Conservation (phyloP, 768 basidiomycete genomes). For the Rhizopogon roseolus region DNA sequence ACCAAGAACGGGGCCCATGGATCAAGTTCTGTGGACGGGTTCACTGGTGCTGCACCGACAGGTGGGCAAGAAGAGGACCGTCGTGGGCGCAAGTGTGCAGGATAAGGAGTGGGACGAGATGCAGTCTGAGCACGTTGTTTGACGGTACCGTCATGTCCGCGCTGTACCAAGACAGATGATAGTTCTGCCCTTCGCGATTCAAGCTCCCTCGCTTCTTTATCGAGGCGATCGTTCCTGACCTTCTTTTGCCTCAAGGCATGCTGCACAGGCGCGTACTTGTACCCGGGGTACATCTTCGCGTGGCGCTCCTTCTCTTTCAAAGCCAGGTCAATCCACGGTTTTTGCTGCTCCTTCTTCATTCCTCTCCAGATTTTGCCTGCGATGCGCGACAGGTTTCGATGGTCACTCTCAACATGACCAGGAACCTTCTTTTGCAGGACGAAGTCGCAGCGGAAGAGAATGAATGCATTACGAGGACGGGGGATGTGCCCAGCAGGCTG, state of each 20-base stretch:
- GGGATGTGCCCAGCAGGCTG: slow-evolving; percentile 55
- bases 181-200: slow-evolving; percentile 6
- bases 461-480: slow-evolving; percentile 75
- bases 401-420: slow-evolving; percentile 51
- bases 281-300: slow-evolving; percentile 35
- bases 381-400: slow-evolving; percentile 64
- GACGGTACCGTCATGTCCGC: neutral
- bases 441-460: slow-evolving; percentile 73
- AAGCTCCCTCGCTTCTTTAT: slow-evolving; percentile 3
- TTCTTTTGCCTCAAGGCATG: slow-evolving; percentile 14
- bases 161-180: neutral
- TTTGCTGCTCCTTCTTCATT: slow-evolving; percentile 40
- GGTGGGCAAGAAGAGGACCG: slow-evolving; percentile 42
- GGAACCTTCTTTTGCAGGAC: slow-evolving; percentile 59
- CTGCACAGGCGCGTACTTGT: slow-evolving; percentile 34
- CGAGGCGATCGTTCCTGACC: slow-evolving; percentile 5
- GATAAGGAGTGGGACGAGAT: slow-evolving; percentile 19
- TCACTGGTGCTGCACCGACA: slow-evolving; percentile 27
- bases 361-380: slow-evolving; percentile 64
- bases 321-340: slow-evolving; percentile 50
- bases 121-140: slow-evolving; percentile 7
- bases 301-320: slow-evolving; percentile 43
- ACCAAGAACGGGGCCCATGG: slow-evolving; percentile 16
- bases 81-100: slow-evolving; percentile 16
- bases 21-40: slow-evolving; percentile 6